Evolutionary conservation across 805 yeast genomes (phyloP), one percentile per base, ranked within the genome.

Genomic region (Spathaspora sp.): DNA sequence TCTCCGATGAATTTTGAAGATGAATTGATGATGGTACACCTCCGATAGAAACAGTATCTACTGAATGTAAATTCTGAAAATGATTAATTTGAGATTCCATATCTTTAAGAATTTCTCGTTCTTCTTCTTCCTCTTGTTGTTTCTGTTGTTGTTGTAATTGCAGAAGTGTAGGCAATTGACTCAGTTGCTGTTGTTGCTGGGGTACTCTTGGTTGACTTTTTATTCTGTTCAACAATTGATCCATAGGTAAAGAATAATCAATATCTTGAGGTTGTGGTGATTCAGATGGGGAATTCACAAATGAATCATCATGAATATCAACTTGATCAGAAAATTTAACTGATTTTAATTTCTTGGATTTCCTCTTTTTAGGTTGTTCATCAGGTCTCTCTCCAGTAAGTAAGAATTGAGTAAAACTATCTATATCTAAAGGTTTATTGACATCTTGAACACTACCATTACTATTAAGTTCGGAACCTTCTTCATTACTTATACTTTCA

Each of bases 361-460:
- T 70, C 60, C 64, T 70, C 64, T 67, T 56, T 60, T 64, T 63
- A 57, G 67, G 58, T 55, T 63, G 50, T 49, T 79, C 76, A 14
- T 66, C 73, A 20, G 89, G 89, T 39, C 88, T 70, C 57, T 85
- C 82, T 2, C 97, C 97, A 0, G 97, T 89, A 58, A 92, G 70
- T 60, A 90, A 76, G 60, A 92, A 83, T 56, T 87, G 85, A 16
- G 96, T 88, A 66, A 92, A 92, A 29, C 90, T 82, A 65, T 92
- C 97, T 57, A 92, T 73, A 63, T 92, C 97, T 20, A 89, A 76
- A 49, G 82, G 82, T 44, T 66, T 67, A 12, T 38, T 52, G 12
- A 49, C 46, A 20, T 51, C 48, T 20, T 47, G 46, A 17, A 32
- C 44, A 5, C 19, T 28, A 6, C 42, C 46, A 40, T 51, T 35